Conservation (phyloP, 768 basidiomycete species). For the Coprinopsis sp. region DNA sequence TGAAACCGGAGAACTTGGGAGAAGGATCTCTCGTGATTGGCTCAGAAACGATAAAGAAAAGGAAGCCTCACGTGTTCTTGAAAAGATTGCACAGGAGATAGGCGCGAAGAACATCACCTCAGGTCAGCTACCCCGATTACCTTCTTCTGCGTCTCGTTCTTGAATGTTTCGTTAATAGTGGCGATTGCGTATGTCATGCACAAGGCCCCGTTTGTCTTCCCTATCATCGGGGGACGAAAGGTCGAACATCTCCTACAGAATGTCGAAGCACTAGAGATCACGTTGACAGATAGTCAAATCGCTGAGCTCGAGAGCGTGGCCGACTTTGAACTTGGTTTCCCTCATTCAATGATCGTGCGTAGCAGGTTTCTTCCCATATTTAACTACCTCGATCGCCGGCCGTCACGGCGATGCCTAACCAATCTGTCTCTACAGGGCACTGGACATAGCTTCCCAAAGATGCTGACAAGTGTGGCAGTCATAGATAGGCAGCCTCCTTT, state of each 20-base stretch:
- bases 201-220: slow-evolving; percentile 50
- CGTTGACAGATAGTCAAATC: slow-evolving; percentile 42
- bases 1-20: slow-evolving; percentile 36
- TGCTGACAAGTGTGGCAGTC: too few species aligned
- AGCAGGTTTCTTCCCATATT: too few species aligned
- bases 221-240: slow-evolving; percentile 48
- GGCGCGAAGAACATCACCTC: slow-evolving; percentile 44
- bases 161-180: too few species aligned
- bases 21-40: slow-evolving; percentile 33
- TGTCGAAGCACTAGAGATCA: slow-evolving; percentile 45
- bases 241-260: slow-evolving; percentile 48
- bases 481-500: too few species aligned
- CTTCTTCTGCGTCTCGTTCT: too few species aligned
- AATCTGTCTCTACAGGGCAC: too few species aligned
- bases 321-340: slow-evolving; percentile 47
- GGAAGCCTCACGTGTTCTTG: slow-evolving; percentile 38
- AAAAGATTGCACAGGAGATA: slow-evolving; percentile 46
- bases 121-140: too few species aligned
- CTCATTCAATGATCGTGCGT: slow-evolving; percentile 29
- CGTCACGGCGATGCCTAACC: too few species aligned
- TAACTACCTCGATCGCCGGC: too few species aligned
- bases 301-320: slow-evolving; percentile 37
- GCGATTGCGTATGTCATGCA: slow-evolving; percentile 54
- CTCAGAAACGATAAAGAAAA: slow-evolving; percentile 41
- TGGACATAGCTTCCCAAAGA: too few species aligned